Conservation (phyloP, 2,329 filamentous ascomycete species). For the Dryadomyces quercivorus region DNA sequence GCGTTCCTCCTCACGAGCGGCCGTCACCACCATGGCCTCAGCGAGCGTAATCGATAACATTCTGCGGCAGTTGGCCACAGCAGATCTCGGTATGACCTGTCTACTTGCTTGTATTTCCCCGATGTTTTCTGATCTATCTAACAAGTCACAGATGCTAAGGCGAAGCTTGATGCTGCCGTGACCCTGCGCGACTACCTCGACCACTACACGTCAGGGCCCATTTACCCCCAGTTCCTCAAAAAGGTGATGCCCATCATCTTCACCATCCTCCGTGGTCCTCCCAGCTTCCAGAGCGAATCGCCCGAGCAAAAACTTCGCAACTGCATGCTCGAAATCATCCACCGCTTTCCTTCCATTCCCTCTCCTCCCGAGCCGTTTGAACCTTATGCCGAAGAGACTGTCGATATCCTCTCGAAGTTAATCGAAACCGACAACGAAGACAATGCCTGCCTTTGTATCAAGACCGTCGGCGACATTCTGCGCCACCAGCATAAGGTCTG, state of each 20-base stretch:
- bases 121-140: background rate
- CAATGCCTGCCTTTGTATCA: slow-evolving; percentile 96
- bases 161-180: slow-evolving; percentile 70
- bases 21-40: slow-evolving; percentile 43
- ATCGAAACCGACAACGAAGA: slow-evolving; percentile 94
- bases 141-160: slow-evolving; percentile 53
- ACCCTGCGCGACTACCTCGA: slow-evolving; percentile 88
- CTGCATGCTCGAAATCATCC: slow-evolving; percentile 86
- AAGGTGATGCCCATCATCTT: slow-evolving; percentile 86
- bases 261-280: slow-evolving; percentile 69
- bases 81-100: slow-evolving; percentile 38
- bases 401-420: slow-evolving; percentile 79
- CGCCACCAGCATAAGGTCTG: slow-evolving; percentile 82
- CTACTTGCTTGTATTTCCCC: background rate
- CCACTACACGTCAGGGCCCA: slow-evolving; percentile 63
- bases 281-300: slow-evolving; percentile 83
- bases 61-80: slow-evolving; percentile 39
- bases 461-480: slow-evolving; percentile 95
- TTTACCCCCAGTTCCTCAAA: slow-evolving; percentile 68
- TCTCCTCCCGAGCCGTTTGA: slow-evolving; percentile 71
- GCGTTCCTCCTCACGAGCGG: slow-evolving; percentile 1
- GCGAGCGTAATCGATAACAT: slow-evolving; percentile 51
- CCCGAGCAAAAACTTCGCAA: slow-evolving; percentile 89
- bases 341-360: slow-evolving; percentile 64
- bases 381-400: slow-evolving; percentile 75